phyloP scores from a whole-genome alignment of 2,329 filamentous ascomycete genomes.

The Phaeosphaeria sp. region DNA sequence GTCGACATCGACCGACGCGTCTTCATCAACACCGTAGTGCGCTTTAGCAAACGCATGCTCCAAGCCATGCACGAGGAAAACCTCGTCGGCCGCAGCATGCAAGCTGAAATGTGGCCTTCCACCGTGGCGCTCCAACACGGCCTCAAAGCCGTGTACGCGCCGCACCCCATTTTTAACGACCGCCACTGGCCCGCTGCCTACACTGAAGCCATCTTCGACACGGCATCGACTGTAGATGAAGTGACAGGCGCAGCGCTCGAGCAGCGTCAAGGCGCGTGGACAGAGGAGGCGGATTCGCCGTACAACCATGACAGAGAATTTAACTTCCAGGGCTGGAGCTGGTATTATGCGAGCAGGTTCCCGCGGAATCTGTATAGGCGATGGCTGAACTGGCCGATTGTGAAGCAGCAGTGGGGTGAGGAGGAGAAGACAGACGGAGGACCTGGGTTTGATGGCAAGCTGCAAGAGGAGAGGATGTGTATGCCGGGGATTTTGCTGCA shows the following conservation, averaged over 20 bases:
- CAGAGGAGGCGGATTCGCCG: conserved; percentile 49
- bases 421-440: conserved; percentile 66
- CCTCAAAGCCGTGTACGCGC: conserved; percentile 88
- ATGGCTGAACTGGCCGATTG: conserved; percentile 83
- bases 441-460: conserved; percentile 50
- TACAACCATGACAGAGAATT: conserved; percentile 75
- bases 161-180: conserved; percentile 88
- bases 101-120: conserved; percentile 95
- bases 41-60: conserved; percentile 81
- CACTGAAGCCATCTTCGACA: conserved; percentile 81
- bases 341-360: conserved; percentile 91
- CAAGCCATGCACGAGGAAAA: conserved; percentile 92
- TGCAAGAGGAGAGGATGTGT: conserved; percentile 80
- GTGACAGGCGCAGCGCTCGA: conserved; percentile 57
- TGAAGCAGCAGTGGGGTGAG: conserved; percentile 79
- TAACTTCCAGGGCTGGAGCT: conserved; percentile 84
- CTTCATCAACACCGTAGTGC: conserved; percentile 86
- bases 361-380: conserved; percentile 80
- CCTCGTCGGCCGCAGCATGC: conserved; percentile 85
- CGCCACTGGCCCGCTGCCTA: conserved; percentile 83
- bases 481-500: conserved; percentile 88
- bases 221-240: conserved; percentile 32
- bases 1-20: conserved; percentile 70
- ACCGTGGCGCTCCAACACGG: conserved; percentile 89
- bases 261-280: conserved; percentile 63